A percentile compares a stretch with the other conserved stretches of the same genome.
Evolutionary conservation across 208 protist genomes (phyloP).

Genomic region (Strigomonas culicis): DNA sequence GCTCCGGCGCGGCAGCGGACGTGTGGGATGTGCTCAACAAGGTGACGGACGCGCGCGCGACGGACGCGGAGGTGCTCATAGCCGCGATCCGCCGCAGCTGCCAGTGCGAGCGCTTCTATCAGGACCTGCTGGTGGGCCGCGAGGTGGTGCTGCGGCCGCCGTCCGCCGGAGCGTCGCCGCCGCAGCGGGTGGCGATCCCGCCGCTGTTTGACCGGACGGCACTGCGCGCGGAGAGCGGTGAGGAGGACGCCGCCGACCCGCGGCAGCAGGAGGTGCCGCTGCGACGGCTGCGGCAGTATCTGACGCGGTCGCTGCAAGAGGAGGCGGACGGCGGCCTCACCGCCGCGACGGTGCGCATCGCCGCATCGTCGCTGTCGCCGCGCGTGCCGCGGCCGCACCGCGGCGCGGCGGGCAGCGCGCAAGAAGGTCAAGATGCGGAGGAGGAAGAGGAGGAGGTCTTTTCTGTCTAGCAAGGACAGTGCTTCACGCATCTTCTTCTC

Average conservation of each 20-base stretch:
- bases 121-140: slow-evolving; percentile 25
- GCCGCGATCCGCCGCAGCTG: slow-evolving; percentile 73
- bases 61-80: slow-evolving; percentile 52
- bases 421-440: too few species aligned
- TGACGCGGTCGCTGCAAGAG: slow-evolving; percentile 36
- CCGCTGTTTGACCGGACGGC: slow-evolving; percentile 4
- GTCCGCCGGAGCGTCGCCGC: too few species aligned
- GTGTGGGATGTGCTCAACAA: slow-evolving; percentile 57
- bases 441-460: too few species aligned
- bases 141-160: background rate
- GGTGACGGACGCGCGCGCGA: slow-evolving; percentile 40
- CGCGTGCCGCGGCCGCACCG: too few species aligned
- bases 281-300: slow-evolving; percentile 27
- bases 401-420: too few species aligned
- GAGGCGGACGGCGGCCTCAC: background rate
- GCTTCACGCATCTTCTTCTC: too few species aligned
- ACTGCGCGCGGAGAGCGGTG: background rate
- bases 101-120: slow-evolving; percentile 38
- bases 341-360: background rate
- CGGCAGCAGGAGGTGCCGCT: slow-evolving; percentile 36
- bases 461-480: too few species aligned
- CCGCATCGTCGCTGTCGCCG: too few species aligned
- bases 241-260: background rate
- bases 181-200: too few species aligned
- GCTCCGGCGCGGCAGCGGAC: too few species aligned